Evolutionary conservation across 1,284 basidiomycete genomes (phyloP).

Genomic region (Irpex sp.): DNA sequence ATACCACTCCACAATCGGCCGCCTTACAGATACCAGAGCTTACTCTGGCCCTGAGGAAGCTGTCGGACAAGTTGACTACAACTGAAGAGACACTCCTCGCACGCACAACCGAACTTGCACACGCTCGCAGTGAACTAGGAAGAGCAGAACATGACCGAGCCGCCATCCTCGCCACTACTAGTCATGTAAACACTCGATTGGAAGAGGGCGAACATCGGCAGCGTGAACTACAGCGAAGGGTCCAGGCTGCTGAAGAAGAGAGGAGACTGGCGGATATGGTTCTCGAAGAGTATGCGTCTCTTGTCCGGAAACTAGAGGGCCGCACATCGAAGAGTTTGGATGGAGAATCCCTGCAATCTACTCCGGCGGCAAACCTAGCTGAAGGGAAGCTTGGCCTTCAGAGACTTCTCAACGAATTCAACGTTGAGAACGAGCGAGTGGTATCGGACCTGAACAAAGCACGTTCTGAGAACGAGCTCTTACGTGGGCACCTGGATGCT

Average conservation of each 20-base stretch:
- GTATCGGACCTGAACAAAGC: slow-evolving; percentile 43
- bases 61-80: slow-evolving; percentile 61
- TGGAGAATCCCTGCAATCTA: slow-evolving; percentile 16
- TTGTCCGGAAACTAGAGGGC: slow-evolving; percentile 60
- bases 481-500: slow-evolving; percentile 41
- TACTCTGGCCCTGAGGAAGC: slow-evolving; percentile 59
- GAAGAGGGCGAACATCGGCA: slow-evolving; percentile 47
- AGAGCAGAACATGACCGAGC: slow-evolving; percentile 44
- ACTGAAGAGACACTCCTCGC: slow-evolving; percentile 51
- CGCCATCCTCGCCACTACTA: slow-evolving; percentile 48
- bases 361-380: slow-evolving; percentile 39
- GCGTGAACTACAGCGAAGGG: slow-evolving; percentile 39
- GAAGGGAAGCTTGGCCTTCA: slow-evolving; percentile 48
- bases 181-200: slow-evolving; percentile 45
- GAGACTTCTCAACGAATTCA: slow-evolving; percentile 48
- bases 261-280: slow-evolving; percentile 58
- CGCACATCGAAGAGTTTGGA: slow-evolving; percentile 26
- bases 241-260: slow-evolving; percentile 50
- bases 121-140: slow-evolving; percentile 38
- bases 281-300: slow-evolving; percentile 65
- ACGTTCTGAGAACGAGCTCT: slow-evolving; percentile 40
- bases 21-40: slow-evolving; percentile 56
- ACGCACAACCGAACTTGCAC: slow-evolving; percentile 45
- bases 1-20: slow-evolving; percentile 39
- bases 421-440: slow-evolving; percentile 42